Evolutionary conservation across 257 asterid genomes (phyloP).

Genomic region (Cinchona pubescens): DNA sequence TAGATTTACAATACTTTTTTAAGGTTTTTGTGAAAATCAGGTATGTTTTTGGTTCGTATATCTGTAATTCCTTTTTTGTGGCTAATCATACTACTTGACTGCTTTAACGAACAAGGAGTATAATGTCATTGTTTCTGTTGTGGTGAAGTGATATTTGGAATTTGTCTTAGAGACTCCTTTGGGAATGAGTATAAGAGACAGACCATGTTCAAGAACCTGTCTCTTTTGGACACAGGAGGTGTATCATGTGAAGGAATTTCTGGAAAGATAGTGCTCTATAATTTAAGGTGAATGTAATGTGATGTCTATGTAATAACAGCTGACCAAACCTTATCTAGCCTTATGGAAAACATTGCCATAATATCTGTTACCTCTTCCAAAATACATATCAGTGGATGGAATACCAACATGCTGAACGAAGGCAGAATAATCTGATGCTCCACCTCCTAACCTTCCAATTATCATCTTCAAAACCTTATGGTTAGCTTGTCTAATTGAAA

Average conservation of each 20-base stretch:
- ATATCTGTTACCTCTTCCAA: constrained; percentile 47
- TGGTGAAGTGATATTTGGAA: background rate
- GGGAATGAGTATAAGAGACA: background rate
- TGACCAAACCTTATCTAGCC: constrained; percentile 1
- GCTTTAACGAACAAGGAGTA: background rate
- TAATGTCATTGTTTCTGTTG: background rate
- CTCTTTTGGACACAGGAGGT: background rate
- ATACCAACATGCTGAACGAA: constrained; percentile 81
- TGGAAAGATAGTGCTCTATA: background rate
- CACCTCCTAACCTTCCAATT: constrained; percentile 78
- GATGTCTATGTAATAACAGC: background rate
- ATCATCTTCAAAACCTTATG: constrained; percentile 31
- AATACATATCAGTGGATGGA: constrained; percentile 62
- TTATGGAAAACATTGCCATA: background rate
- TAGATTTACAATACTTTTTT: background rate
- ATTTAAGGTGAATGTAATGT: background rate
- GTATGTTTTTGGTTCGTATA: background rate
- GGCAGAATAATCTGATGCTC: constrained; percentile 72
- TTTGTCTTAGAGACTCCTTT: background rate
- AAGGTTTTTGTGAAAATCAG: background rate
- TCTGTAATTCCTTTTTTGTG: background rate
- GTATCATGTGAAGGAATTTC: background rate
- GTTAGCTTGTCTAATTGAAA: constrained; percentile 4
- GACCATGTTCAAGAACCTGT: too few species aligned
- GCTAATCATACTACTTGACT: background rate